Percentiles rank a stretch among this genome's conserved stretches.
phyloP scores from a whole-genome alignment of 75 land plant genomes.

The Pinus albicaulis region DNA sequence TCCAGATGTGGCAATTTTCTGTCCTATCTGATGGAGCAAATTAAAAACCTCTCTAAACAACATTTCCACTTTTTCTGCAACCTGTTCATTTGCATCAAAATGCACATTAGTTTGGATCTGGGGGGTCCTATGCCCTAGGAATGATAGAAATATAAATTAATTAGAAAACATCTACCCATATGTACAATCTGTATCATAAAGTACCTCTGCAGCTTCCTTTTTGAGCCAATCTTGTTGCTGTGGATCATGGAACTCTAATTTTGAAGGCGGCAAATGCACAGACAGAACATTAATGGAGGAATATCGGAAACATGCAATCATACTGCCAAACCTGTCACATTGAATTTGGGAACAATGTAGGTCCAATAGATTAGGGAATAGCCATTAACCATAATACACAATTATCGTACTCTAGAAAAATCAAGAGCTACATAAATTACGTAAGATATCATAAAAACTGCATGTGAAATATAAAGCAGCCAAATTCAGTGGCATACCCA shows the following conservation, averaged over 20 bases:
- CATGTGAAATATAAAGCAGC: background rate
- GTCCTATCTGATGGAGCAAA: conserved; percentile 44
- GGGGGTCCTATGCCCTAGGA: background rate
- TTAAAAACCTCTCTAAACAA: conserved; percentile 66
- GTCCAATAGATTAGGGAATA: background rate
- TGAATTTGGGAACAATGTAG: background rate
- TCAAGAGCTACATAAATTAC: background rate
- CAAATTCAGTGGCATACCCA: conserved; percentile 41
- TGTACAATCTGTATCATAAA: background rate
- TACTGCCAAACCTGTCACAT: conserved; percentile 70
- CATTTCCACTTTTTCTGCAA: conserved; percentile 46
- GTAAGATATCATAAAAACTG: background rate
- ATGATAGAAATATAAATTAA: background rate
- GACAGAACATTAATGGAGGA: conserved; percentile 79
- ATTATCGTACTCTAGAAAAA: background rate
- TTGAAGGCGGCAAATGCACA: conserved; percentile 76
- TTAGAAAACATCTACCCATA: background rate
- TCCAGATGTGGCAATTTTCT: conserved; percentile 31
- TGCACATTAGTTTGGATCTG: background rate
- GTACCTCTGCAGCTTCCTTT: conserved; percentile 73
- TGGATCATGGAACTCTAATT: conserved; percentile 60
- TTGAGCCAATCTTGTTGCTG: conserved; percentile 59
- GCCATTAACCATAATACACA: background rate
- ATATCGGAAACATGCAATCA: conserved; percentile 86
- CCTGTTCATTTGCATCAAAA: conserved; percentile 26